Evolutionary conservation across 805 yeast species (phyloP), one percentile per base, ranked within the genome.

Genomic region (Yamadazyma ubonensis): DNA sequence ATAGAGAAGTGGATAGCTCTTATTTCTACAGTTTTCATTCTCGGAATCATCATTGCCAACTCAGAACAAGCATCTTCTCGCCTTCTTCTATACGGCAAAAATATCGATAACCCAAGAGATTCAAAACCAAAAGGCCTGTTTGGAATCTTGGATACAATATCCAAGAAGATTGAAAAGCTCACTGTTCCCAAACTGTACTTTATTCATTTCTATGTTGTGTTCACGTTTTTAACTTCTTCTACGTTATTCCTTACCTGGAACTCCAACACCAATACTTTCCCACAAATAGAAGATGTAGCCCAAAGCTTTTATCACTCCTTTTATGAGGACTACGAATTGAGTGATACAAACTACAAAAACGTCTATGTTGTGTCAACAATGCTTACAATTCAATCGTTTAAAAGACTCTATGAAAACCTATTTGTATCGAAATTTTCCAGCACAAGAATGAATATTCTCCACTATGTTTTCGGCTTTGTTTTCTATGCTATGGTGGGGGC

Each of bases 121-220:
- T 29, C 18, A 17, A 12, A 20, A 3, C 18, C 22, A 17, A 20
- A 19, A 7, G 17, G 16, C 22, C 16, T 41, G 35, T 36, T 33
- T 4, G 20, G 23, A 6, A 3, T 37, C 23, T 19, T 33, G 6
- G 29, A 27, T 6, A 22, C 23, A 3, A 28, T 65, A 1, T 44
- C 30, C 10, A 28, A 27, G 5, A 22, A 23, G 2, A 27, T 65
- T 1, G 44, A 57, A 7, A 52, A 54, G 7, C 40, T 67, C 10
- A 76, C 78, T 9, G 82, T 83, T 0, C 86, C 88, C 0, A 84
- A 82, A 52, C 46, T 70, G 9, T 78, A 72, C 71, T 85, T 85
- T 51, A 51, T 63, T 2, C 88, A 84, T 51, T 85, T 79, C 49
- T 85, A 85, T 55, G 42, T 75, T 4, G 35, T 76, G 12, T 71